phyloP scores from a whole-genome alignment of 106 monocot genomes.

The Ottelia alismoides region DNA sequence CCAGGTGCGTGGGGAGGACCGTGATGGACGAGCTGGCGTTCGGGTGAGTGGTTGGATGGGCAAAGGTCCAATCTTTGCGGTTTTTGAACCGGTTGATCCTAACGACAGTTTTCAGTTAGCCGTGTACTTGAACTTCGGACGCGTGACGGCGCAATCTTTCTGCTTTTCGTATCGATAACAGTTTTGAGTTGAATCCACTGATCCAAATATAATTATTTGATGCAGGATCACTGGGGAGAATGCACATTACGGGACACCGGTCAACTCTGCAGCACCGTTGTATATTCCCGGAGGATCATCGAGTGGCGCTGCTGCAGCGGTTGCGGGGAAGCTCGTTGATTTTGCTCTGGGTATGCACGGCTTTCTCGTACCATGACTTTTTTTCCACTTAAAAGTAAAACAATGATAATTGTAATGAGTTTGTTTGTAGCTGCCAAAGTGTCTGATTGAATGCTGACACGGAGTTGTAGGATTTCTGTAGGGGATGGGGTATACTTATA shows the following conservation, averaged over 20 bases:
- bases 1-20: conserved; percentile 68
- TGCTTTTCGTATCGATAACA: neutral
- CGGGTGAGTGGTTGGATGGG: conserved; percentile 50
- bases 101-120: no score
- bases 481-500: no score
- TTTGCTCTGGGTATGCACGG: conserved; percentile 72
- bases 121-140: neutral
- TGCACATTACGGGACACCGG: conserved; percentile 73
- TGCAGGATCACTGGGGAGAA: conserved; percentile 77
- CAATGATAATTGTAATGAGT: no score
- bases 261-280: conserved; percentile 49
- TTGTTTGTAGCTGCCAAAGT: no score
- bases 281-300: conserved; percentile 80
- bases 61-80: no score
- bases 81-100: no score
- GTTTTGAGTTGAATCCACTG: no score
- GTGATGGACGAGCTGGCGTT: conserved; percentile 86
- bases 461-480: no score
- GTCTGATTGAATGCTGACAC: no score
- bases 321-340: conserved; percentile 80
- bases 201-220: no score
- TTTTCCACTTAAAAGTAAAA: no score
- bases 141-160: neutral
- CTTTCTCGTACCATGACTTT: no score
- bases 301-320: conserved; percentile 88